Conservation (phyloP, 306 rosid genomes). For the Quercus wislizeni region DNA sequence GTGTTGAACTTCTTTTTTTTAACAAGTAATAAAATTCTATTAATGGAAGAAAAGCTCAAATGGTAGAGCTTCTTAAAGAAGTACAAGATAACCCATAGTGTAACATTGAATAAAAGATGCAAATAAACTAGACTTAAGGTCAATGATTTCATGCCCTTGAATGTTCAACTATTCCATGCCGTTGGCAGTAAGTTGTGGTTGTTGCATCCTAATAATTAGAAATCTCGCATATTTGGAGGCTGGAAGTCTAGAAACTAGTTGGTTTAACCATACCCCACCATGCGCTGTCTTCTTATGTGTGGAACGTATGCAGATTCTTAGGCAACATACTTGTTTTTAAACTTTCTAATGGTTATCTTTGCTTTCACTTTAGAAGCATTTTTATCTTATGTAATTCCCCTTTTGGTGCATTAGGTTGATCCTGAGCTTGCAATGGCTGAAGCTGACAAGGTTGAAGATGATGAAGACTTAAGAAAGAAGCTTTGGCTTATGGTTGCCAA, state of each 20-base stretch:
- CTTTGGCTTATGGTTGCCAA: constrained; percentile 99
- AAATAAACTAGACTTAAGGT: no score
- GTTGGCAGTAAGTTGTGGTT: neutral
- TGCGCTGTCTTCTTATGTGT: neutral
- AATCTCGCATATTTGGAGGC: neutral
- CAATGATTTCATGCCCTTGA: no score
- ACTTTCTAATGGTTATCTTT: constrained; percentile 6
- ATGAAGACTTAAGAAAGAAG: constrained; percentile 96
- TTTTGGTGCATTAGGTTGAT: constrained; percentile 68
- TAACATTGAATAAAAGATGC: no score
- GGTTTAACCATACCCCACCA: constrained; percentile 18
- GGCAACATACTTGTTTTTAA: neutral
- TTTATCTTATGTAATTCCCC: constrained; percentile 9
- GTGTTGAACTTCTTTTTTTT: neutral
- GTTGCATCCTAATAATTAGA: neutral
- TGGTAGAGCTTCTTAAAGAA: no score
- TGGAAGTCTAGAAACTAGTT: constrained; percentile 22
- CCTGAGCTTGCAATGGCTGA: constrained; percentile 99
- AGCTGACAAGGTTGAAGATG: constrained; percentile 98
- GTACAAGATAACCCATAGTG: no score
- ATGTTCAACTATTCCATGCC: no score
- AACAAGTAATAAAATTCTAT: no score
- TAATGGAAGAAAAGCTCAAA: no score
- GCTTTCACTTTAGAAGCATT: neutral
- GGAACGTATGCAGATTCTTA: neutral